Percentiles rank a stretch among this genome's conserved stretches.
phyloP scores from a whole-genome alignment of 345 rosid genomes.

The Boechera stricta region DNA sequence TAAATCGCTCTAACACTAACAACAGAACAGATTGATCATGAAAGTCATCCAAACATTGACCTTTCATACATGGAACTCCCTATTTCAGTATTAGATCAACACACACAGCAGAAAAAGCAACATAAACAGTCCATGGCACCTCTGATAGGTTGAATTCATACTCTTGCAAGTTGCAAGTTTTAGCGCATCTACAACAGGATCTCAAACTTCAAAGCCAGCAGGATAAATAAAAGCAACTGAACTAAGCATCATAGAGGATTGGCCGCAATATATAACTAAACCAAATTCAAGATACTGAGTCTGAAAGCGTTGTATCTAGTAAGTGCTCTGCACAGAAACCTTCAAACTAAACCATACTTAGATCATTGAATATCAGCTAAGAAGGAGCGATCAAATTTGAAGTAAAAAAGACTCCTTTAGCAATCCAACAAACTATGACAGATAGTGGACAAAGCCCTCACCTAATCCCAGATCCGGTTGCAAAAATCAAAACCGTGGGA shows the following conservation, averaged over 20 bases:
- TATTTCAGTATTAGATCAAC: neutral
- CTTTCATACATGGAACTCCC: neutral
- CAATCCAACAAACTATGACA: neutral
- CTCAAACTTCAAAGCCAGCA: conserved; percentile 4
- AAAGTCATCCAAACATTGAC: neutral
- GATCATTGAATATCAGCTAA: conserved; percentile 14
- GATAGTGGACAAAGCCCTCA: conserved; percentile 20
- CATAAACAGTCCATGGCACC: neutral
- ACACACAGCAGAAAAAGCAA: conserved; percentile 19
- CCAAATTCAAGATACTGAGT: conserved; percentile 17
- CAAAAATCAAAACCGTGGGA: conserved; percentile 79
- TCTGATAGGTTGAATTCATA: conserved; percentile 4
- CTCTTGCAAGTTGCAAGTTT: neutral
- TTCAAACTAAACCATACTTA: conserved; percentile 1
- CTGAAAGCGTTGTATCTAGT: neutral
- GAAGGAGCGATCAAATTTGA: conserved; percentile 2
- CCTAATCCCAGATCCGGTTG: conserved; percentile 98
- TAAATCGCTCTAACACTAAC: neutral
- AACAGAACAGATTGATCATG: neutral
- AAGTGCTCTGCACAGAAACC: conserved; percentile 22
- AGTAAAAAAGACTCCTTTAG: conserved; percentile 18
- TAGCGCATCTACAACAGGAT: conserved; percentile 10
- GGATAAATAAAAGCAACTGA: neutral
- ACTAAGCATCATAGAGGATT: conserved; percentile 6
- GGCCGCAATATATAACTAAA: neutral